A percentile compares a stretch with the other conserved stretches of the same genome.
Conservation (phyloP, 2,329 filamentous ascomycete genomes). For the Davidsoniella virescens region DNA sequence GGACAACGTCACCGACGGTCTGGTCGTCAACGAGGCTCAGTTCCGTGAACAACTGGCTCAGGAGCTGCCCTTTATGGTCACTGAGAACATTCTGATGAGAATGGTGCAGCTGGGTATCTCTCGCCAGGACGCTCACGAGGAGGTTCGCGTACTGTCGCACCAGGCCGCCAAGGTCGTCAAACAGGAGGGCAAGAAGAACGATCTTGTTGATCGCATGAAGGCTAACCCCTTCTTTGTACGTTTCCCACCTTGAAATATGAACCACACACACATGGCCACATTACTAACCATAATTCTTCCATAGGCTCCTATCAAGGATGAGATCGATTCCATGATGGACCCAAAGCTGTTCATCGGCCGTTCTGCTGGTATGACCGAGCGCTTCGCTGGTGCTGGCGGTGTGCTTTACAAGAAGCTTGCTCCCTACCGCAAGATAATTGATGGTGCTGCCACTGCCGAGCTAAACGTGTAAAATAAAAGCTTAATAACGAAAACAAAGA, state of each 20-base stretch:
- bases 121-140: constrained; percentile 70
- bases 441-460: constrained; percentile 21
- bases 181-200: constrained; percentile 41
- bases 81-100: constrained; percentile 54
- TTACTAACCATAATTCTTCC: not conserved
- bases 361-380: constrained; percentile 28
- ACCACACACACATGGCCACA: not conserved
- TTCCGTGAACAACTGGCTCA: constrained; percentile 52
- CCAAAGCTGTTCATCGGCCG: constrained; percentile 37
- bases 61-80: constrained; percentile 79
- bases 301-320: constrained; percentile 42
- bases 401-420: constrained; percentile 23
- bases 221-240: constrained; percentile 51
- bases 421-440: constrained; percentile 24
- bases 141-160: constrained; percentile 69
- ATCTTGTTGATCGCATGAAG: constrained; percentile 65
- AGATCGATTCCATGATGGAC: constrained; percentile 52
- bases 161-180: constrained; percentile 49
- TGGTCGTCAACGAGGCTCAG: constrained; percentile 64
- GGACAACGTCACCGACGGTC: constrained; percentile 50
- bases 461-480: constrained; percentile 21
- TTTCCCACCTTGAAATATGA: not conserved
- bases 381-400: constrained; percentile 26
- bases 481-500: not conserved
- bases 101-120: constrained; percentile 53